Conservation (phyloP, 352 stramenopile species). For the Aphanomyces stellatus region DNA sequence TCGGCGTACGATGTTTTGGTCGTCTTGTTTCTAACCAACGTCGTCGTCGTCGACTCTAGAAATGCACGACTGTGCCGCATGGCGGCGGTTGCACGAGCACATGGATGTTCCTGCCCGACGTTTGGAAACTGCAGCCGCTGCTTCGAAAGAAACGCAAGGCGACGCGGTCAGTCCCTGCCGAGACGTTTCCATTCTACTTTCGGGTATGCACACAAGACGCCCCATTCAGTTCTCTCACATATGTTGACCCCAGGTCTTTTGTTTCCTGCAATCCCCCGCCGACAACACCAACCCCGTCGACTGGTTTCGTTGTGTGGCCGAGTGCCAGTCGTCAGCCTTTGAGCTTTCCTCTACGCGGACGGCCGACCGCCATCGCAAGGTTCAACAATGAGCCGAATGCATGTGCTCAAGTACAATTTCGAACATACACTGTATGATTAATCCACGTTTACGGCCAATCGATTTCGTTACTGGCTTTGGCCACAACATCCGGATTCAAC, state of each 20-base stretch:
- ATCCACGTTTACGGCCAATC: no score
- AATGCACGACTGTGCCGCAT: background rate
- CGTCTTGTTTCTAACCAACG: background rate
- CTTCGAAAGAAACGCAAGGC: slow-evolving; percentile 86
- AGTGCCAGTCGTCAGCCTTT: slow-evolving; percentile 61
- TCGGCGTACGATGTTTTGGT: slow-evolving; percentile 53
- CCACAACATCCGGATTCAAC: no score
- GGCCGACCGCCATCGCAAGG: slow-evolving; percentile 46
- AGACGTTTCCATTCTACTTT: slow-evolving; percentile 84
- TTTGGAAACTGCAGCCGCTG: slow-evolving; percentile 84
- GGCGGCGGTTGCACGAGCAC: slow-evolving; percentile 39
- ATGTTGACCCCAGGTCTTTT: background rate
- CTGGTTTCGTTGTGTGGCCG: slow-evolving; percentile 44
- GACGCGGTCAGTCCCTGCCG: slow-evolving; percentile 61
- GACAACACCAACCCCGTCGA: background rate
- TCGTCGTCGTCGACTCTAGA: background rate
- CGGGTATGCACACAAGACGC: slow-evolving; percentile 32
- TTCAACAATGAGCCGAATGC: background rate
- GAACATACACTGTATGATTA: no score
- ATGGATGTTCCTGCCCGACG: slow-evolving; percentile 81
- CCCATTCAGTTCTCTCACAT: background rate
- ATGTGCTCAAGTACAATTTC: no score
- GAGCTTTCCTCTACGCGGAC: slow-evolving; percentile 80
- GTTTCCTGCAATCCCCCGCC: background rate
- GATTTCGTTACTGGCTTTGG: no score